Percentiles rank a stretch among this genome's conserved stretches.
Conservation (phyloP, 2,329 filamentous ascomycete species). For the Epichloe coenophiala region DNA sequence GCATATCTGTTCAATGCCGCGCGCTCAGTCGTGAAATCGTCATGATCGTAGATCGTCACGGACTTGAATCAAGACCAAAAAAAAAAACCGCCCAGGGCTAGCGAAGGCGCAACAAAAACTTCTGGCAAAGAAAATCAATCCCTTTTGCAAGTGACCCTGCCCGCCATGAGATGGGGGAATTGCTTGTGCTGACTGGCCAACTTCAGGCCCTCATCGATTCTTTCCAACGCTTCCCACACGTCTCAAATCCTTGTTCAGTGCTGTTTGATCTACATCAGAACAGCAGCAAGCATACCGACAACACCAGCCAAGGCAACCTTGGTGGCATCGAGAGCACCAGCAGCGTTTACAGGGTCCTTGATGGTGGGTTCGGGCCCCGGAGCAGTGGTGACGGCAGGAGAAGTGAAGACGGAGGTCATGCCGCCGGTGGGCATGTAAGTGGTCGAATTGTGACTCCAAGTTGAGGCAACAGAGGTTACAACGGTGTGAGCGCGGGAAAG, state of each 20-base stretch:
- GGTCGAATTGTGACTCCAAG: constrained; percentile 20
- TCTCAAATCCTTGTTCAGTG: too few species aligned
- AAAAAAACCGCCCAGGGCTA: not conserved
- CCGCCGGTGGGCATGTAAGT: constrained; percentile 16
- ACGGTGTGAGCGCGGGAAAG: constrained; percentile 26
- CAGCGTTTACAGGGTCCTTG: constrained; percentile 28
- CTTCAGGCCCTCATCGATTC: not conserved
- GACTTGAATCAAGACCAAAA: constrained; percentile 1
- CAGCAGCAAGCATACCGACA: constrained; percentile 34
- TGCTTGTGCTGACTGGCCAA: not conserved
- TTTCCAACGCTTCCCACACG: not conserved
- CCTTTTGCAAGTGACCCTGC: not conserved
- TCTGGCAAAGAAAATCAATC: constrained; percentile 1
- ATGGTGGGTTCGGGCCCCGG: constrained; percentile 18
- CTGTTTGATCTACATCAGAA: constrained; percentile 32
- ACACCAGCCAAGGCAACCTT: constrained; percentile 35
- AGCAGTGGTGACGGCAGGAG: constrained; percentile 12
- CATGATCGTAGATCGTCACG: constrained; percentile 9
- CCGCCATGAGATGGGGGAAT: not conserved
- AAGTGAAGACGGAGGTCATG: constrained; percentile 9
- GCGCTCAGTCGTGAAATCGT: constrained; percentile 6
- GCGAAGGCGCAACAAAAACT: not conserved
- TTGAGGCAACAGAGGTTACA: not conserved
- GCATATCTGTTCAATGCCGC: not conserved
- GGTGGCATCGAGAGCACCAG: constrained; percentile 28